Evolutionary conservation across 306 rosid genomes (phyloP), one percentile per base, ranked within the genome.

Genomic region (Vigna mungo): DNA sequence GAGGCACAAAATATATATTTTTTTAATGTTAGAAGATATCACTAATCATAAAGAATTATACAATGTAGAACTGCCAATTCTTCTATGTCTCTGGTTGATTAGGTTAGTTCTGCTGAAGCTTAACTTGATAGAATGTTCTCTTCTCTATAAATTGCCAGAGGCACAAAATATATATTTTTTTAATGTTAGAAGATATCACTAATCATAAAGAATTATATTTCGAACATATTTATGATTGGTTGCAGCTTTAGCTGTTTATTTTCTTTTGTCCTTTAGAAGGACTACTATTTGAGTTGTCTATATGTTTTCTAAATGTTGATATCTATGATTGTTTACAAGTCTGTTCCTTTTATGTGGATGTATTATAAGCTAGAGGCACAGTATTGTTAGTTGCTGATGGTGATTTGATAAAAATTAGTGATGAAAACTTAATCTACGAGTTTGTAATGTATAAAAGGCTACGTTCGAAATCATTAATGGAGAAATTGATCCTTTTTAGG

Each of bases 11-110:
- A 58, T 11, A 37, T 25, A 14, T 25, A 25, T 59, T 5, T 59
- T 16, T 13, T 23, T 27, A 8, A 13, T 59, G 17, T 27, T 59
- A 18, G 14, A 59, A 27, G 39, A 59, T 59, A 25, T 56, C 9
- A 56, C 7, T 59, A 14, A 25, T 23, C 25, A n/a, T n/a, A n/a
- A n/a, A n/a, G n/a, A n/a, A n/a, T n/a, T 23, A 79, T 82, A 84
- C 97, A 94, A 64, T 96, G 90, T 64, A 94, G 71, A 32, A 84
- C 83, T 68, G 86, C 93, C 84, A 90, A 80, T 83, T 92, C 97
- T 54, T 59, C 68, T 62, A n/a, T n/a, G 49, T 85, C 88, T 94
- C 94, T 0, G 92, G 92, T 34, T 80, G 77, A 86, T 85, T 72
- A 84, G 75, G 78, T 89, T 90, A 63, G 98, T 94, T 25, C 92